phyloP scores from a whole-genome alignment of 2,329 filamentous ascomycete genomes.

The Fusarium globosum region DNA sequence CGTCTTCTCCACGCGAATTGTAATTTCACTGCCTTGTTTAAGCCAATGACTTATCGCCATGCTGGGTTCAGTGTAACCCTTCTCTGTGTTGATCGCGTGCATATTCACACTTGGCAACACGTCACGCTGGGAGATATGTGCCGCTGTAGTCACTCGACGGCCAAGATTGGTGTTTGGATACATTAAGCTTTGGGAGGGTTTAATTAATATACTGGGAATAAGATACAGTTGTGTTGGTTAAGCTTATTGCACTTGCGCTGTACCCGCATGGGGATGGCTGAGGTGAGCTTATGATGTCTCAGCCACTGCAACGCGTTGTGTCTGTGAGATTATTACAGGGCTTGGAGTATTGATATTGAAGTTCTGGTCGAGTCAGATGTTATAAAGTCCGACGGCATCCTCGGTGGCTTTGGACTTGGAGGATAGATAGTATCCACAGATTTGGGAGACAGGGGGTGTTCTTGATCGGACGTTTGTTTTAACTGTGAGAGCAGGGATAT shows the following conservation, averaged over 20 bases:
- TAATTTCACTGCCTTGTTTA: neutral
- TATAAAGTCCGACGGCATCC: conserved; percentile 6
- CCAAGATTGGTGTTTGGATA: neutral
- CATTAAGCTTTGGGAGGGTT: neutral
- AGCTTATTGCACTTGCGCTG: conserved; percentile 9
- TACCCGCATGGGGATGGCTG: neutral
- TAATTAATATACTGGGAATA: neutral
- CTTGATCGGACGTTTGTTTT: neutral
- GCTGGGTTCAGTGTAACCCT: neutral
- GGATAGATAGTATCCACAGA: neutral
- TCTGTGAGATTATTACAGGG: neutral
- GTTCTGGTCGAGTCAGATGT: neutral
- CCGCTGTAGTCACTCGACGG: neutral
- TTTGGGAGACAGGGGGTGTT: neutral
- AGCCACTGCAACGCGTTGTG: neutral
- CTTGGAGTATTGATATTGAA: neutral
- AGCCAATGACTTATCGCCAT: neutral
- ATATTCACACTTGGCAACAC: conserved; percentile 13
- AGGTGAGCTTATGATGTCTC: conserved; percentile 14
- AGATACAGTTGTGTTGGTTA: neutral
- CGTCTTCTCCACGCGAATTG: neutral
- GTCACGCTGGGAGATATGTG: neutral
- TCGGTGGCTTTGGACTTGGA: neutral
- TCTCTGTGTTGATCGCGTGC: neutral
- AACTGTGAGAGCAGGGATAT: neutral